These are phyloP conservation scores for Pythium myriotylum DNA, from an alignment of 352 stramenopile species.

Conservation along the genomic window DNA sequence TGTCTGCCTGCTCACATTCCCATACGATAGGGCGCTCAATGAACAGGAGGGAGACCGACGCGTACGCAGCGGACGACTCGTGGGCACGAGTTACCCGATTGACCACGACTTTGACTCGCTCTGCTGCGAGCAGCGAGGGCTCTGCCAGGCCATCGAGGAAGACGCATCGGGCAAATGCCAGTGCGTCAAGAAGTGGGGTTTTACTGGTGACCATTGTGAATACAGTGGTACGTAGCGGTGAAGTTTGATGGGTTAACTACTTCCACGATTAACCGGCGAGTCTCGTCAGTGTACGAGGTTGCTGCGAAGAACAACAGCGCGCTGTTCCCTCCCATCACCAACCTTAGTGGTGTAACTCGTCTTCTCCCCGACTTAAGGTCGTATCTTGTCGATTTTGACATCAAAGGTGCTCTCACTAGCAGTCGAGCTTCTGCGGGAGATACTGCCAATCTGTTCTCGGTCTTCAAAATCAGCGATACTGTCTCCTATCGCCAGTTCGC, in stretches of 20 bases:
- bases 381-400: conserved; percentile 48
- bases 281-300: conserved; percentile 57
- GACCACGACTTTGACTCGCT: conserved; percentile 71
- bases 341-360: conserved; percentile 34
- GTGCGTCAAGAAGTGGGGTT: conserved; percentile 69
- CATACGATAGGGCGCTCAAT: conserved; percentile 58
- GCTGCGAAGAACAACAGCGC: conserved; percentile 45
- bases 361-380: conserved; percentile 54
- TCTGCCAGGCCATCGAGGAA: conserved; percentile 49
- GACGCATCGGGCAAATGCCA: conserved; percentile 64
- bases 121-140: conserved; percentile 67
- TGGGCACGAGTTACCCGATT: conserved; percentile 68
- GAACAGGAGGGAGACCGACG: conserved; percentile 60
- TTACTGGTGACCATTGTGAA: conserved; percentile 67
- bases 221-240: conserved; percentile 43
- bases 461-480: conserved; percentile 26
- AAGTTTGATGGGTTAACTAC: no score
- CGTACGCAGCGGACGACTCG: conserved; percentile 59
- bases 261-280: no score
- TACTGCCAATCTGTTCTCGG: conserved; percentile 4
- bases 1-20: conserved; percentile 55
- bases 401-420: conserved; percentile 14
- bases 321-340: conserved; percentile 40
- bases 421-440: background rate
- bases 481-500: conserved; percentile 51